Evolutionary conservation across 306 rosid species (phyloP).

Genomic region (barrel medic (Medicago truncatula)): MtrunA17r5.0-ANR NC_053045.1:63318501-63319000

Average conservation of each 20-base stretch:
- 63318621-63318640: not conserved
- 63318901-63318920: no score
- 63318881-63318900: no score
- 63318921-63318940: no score
- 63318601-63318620: not conserved
- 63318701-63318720: not conserved
- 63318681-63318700: not conserved
- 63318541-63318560: not conserved
- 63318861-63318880: not conserved
- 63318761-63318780: not conserved
- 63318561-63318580: conserved; percentile 26
- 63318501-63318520: no score
- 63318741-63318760: not conserved
- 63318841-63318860: not conserved
- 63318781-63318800: no score
- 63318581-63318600: no score
- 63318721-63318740: conserved; percentile 1
- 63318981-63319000: no score
- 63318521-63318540: no score
- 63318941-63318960: no score
- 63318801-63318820: not conserved
- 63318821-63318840: not conserved
- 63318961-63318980: no score
- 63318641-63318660: conserved; percentile 23
- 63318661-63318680: conserved; percentile 2